A percentile compares a stretch with the other conserved stretches of the same genome.
phyloP scores from a whole-genome alignment of 768 basidiomycete genomes.

The Serpula lacrymans region DNA sequence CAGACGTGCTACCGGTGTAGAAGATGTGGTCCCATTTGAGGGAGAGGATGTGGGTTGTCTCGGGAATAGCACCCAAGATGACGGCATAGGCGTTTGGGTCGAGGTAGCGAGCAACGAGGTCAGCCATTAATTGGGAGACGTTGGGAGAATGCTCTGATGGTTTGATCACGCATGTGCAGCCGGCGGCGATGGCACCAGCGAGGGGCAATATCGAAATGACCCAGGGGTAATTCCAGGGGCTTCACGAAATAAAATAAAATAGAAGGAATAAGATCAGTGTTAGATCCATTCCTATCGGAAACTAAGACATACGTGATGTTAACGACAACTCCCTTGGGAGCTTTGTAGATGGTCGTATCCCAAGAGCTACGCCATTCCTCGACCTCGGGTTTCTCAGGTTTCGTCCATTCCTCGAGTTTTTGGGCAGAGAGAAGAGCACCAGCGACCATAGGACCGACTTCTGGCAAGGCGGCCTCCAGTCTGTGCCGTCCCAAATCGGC shows the following conservation, averaged over 20 bases:
- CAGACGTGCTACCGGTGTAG: slow-evolving; percentile 26
- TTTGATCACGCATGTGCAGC: slow-evolving; percentile 58
- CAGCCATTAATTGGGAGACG: slow-evolving; percentile 41
- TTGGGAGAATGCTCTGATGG: slow-evolving; percentile 54
- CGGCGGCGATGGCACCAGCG: slow-evolving; percentile 64
- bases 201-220: slow-evolving; percentile 50
- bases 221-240: slow-evolving; percentile 64
- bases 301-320: slow-evolving; percentile 44
- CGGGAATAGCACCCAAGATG: slow-evolving; percentile 39
- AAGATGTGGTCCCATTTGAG: slow-evolving; percentile 12
- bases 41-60: slow-evolving; percentile 30
- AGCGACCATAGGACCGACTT: slow-evolving; percentile 41
- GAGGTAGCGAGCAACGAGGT: slow-evolving; percentile 49
- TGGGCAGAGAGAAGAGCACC: slow-evolving; percentile 38
- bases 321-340: slow-evolving; percentile 55
- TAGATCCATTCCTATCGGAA: not conserved
- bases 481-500: slow-evolving; percentile 23
- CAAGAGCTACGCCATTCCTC: slow-evolving; percentile 41
- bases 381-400: slow-evolving; percentile 33
- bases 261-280: not conserved
- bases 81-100: slow-evolving; percentile 45
- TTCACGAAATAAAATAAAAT: slow-evolving; percentile 13
- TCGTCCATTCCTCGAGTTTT: slow-evolving; percentile 54
- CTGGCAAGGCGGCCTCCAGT: slow-evolving; percentile 25
- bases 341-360: slow-evolving; percentile 46